Conservation (phyloP, 352 stramenopile species). For the Phytopythium delawarense region DNA sequence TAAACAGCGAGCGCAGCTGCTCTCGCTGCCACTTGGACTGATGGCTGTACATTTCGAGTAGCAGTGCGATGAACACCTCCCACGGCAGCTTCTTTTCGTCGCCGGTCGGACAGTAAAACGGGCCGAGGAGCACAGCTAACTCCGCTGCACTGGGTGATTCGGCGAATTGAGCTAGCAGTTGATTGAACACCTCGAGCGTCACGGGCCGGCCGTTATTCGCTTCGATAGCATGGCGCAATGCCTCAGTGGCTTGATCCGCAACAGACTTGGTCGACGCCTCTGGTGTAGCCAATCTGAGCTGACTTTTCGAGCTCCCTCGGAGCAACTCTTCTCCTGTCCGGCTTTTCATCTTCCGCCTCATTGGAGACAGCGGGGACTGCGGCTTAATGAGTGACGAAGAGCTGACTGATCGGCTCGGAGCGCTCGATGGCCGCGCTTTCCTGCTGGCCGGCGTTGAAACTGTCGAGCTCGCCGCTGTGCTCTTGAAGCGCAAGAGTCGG, state of each 20-base stretch:
- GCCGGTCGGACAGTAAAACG: constrained; percentile 48
- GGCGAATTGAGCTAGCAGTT: constrained; percentile 37
- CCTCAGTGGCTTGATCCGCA: constrained; percentile 12
- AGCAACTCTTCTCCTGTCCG: constrained; percentile 13
- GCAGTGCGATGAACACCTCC: constrained; percentile 42
- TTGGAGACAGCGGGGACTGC: constrained; percentile 6
- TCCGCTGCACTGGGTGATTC: constrained; percentile 23
- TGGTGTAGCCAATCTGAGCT: not conserved
- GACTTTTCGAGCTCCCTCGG: not conserved
- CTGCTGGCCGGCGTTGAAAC: constrained; percentile 15
- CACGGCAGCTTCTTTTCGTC: constrained; percentile 52
- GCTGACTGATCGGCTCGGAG: not conserved
- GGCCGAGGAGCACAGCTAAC: constrained; percentile 24
- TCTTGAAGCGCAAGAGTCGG: constrained; percentile 38
- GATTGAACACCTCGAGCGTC: constrained; percentile 50
- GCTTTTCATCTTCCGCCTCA: constrained; percentile 27
- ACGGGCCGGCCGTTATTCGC: constrained; percentile 32
- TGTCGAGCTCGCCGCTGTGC: constrained; percentile 3
- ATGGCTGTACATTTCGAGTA: constrained; percentile 39
- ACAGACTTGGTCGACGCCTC: not conserved
- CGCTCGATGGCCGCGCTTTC: constrained; percentile 8
- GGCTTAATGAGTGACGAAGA: not conserved
- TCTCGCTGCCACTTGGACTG: constrained; percentile 45
- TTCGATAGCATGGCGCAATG: constrained; percentile 19
- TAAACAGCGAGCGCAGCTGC: constrained; percentile 39